Conservation (phyloP, 2,329 filamentous ascomycete species). For the Penicillium sclerotigenum region DNA sequence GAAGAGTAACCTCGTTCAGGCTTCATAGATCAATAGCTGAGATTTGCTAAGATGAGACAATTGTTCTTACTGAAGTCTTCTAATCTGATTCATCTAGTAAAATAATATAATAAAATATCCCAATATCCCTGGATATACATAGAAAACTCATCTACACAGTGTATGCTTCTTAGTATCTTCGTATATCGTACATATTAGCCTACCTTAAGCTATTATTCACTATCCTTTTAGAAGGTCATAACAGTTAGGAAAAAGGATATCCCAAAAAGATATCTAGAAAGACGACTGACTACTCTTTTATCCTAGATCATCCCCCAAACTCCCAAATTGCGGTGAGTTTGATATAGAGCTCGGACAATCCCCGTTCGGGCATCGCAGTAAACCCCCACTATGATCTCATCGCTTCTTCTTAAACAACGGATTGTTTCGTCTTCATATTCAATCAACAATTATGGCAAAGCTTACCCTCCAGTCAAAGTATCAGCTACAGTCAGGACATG, state of each 20-base stretch:
- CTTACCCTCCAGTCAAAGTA: slow-evolving; percentile 40
- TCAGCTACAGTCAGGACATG: slow-evolving; percentile 57
- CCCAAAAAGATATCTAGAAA: too few relatives aligned
- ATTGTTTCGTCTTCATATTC: neutral
- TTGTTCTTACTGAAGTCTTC: neutral
- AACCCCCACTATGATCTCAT: neutral
- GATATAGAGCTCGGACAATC: neutral
- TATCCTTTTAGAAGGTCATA: too few relatives aligned
- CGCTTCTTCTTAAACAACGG: neutral
- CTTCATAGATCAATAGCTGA: neutral
- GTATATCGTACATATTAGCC: too few relatives aligned
- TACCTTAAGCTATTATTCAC: too few relatives aligned
- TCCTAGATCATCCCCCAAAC: too few relatives aligned
- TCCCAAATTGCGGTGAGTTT: too few relatives aligned
- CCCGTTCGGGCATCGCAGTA: neutral
- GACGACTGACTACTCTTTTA: too few relatives aligned
- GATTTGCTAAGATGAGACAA: neutral
- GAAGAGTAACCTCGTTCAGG: neutral
- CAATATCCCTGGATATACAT: too few relatives aligned
- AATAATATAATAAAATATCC: neutral
- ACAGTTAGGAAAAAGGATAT: too few relatives aligned
- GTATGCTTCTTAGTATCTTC: too few relatives aligned
- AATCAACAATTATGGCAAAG: slow-evolving; percentile 16
- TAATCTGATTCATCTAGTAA: too few relatives aligned
- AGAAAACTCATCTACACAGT: too few relatives aligned